Base-by-base conservation (phyloP, 306 rosid genomes). In the Comarum palustre region DNA sequence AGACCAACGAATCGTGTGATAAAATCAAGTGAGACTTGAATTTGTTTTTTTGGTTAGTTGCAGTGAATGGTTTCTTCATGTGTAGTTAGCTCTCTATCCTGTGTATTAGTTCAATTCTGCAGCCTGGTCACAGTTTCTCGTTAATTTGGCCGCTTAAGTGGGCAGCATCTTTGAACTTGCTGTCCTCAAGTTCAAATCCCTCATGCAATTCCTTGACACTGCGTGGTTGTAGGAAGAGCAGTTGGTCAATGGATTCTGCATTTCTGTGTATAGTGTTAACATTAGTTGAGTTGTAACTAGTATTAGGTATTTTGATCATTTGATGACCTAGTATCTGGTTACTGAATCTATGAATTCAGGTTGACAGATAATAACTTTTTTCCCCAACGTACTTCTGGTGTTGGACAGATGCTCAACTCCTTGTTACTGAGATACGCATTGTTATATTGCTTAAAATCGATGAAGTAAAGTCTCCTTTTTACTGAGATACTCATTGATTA, bases 231-330 rank as follows among this genome's bases (percentile, higher is more conserved):
- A 75, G 86, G 68, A 75, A 75, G 80, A 76, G 45, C 73, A 32
- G 38, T 55, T 60, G 12, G 27, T 83, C 74, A 66, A 79, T 24
- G 75, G 87, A 83, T 87, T 86, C 82, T 84, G 82, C 74, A 74
- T 72, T 70, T 77, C 84, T 84, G 68, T 89, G 97, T 91, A 89
- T 80, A 85, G 43, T 84, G 91, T 86, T 41, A 84, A 78, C 88
- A 84, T 77, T 82, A 83, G 81, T 68, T 77, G 90, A 86, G 96
- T 75, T 90, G 93, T 88, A 84, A 87, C 77, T 77, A 59, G 76
- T 79, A 78, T 83, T 80, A 83, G 87, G 88, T 75, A 80, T 74
- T 84, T 86, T 54, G 59, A n/a, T n/a, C n/a, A n/a, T n/a, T n/a
- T n/a, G n/a, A 57, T 55, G 77, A 75, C 88, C 86, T 88, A 78